Conservation (phyloP, 768 basidiomycete genomes). For the Cystobasidium ongulense region DNA sequence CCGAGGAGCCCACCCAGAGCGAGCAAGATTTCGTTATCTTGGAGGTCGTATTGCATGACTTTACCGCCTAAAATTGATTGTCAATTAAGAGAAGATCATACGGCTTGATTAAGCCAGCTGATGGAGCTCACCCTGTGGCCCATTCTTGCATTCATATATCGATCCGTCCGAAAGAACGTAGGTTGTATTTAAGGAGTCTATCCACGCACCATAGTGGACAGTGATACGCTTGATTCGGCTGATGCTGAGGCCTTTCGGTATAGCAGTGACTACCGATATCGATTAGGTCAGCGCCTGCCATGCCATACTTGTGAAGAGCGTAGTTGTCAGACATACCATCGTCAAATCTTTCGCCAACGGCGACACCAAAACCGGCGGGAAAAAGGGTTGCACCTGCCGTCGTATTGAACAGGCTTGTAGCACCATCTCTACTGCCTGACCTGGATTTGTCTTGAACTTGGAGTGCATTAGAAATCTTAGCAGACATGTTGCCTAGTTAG, state of each 20-base stretch:
- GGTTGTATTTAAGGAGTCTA: not conserved
- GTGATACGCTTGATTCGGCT: not conserved
- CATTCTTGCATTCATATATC: not conserved
- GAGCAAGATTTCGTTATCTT: not conserved
- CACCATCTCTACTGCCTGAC: not conserved
- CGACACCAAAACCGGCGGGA: slow-evolving; percentile 13
- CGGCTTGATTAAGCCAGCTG: not conserved
- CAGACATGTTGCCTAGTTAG: not conserved
- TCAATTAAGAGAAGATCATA: not conserved
- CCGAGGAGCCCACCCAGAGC: slow-evolving; percentile 7
- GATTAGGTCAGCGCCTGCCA: not conserved
- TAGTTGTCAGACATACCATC: not conserved
- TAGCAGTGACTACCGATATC: not conserved
- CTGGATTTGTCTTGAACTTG: not conserved
- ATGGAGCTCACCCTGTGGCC: not conserved
- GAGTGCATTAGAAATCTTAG: not conserved
- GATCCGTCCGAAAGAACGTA: slow-evolving; percentile 6
- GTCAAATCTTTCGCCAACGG: slow-evolving; percentile 3
- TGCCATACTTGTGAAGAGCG: not conserved
- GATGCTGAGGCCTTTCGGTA: not conserved
- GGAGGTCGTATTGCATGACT: not conserved
- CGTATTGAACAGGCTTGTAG: not conserved
- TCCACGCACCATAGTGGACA: slow-evolving; percentile 15
- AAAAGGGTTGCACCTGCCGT: not conserved
- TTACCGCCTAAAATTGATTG: not conserved